Percentiles rank a stretch among this genome's conserved stretches.
These are phyloP conservation scores for Curvularia sp. DNA, from an alignment of 2,329 filamentous ascomycete genomes.

Conservation along the genomic window DNA sequence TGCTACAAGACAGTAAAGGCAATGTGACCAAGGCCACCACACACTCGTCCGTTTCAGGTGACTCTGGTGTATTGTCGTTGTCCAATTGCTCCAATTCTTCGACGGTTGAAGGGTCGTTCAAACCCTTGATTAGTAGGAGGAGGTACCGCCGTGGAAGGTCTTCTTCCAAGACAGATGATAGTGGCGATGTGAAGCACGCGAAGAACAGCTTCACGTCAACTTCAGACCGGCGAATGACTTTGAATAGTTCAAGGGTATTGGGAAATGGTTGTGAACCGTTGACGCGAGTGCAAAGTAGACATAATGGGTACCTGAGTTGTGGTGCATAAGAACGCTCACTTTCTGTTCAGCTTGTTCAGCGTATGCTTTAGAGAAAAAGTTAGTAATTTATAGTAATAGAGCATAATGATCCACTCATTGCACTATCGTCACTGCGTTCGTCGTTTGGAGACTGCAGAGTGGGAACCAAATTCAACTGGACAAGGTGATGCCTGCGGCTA, in stretches of 20 bases:
- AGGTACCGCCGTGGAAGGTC: conserved; percentile 8
- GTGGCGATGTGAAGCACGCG: background rate
- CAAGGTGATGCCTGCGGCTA: conserved; percentile 13
- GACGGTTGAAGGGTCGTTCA: conserved; percentile 8
- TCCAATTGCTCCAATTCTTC: background rate
- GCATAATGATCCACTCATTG: background rate
- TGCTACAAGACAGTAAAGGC: conserved; percentile 4
- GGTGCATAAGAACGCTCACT: background rate
- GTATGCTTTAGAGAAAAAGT: background rate
- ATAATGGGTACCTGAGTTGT: conserved; percentile 1
- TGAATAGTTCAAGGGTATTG: conserved; percentile 3
- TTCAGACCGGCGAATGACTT: conserved; percentile 9
- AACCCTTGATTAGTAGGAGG: conserved; percentile 6
- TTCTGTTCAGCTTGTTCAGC: background rate
- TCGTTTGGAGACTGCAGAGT: background rate
- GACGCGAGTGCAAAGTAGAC: conserved; percentile 27
- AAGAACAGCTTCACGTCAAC: background rate
- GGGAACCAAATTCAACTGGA: background rate
- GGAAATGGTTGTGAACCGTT: conserved; percentile 25
- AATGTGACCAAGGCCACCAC: conserved; percentile 12
- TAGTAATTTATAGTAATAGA: background rate
- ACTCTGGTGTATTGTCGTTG: background rate
- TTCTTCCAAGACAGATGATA: background rate
- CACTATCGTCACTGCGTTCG: background rate
- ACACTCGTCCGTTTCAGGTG: background rate